Conservation (phyloP, 768 basidiomycete genomes). For the Exsudoporus frostii region DNA sequence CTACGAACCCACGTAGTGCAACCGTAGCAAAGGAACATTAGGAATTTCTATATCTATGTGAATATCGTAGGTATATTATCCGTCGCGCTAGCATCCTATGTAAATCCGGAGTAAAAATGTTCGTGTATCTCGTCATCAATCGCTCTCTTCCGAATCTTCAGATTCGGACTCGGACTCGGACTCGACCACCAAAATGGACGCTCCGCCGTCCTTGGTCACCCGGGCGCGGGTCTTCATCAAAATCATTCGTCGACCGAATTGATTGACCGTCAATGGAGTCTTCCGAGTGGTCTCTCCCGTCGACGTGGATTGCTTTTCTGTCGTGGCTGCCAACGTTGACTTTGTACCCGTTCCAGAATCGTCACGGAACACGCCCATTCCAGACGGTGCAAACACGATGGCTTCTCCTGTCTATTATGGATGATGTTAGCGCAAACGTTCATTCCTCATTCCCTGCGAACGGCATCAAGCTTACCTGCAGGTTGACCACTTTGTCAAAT, state of each 20-base stretch:
- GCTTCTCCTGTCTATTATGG: slow-evolving; percentile 61
- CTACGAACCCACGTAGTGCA: not conserved
- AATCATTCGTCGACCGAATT: slow-evolving; percentile 54
- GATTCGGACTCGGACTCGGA: not conserved
- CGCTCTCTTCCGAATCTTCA: not conserved
- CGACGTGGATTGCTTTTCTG: not conserved
- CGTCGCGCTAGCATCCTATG: no score
- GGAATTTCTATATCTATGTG: not conserved
- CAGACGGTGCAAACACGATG: slow-evolving; percentile 59
- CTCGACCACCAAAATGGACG: slow-evolving; percentile 43
- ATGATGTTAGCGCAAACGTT: not conserved
- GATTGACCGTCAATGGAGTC: slow-evolving; percentile 28
- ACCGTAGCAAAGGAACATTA: not conserved
- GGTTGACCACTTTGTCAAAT: slow-evolving; percentile 57
- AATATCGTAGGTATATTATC: not conserved
- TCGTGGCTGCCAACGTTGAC: not conserved
- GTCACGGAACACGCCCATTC: slow-evolving; percentile 40
- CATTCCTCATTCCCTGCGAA: not conserved
- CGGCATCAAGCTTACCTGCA: slow-evolving; percentile 44
- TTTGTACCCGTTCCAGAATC: not conserved
- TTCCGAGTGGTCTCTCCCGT: not conserved
- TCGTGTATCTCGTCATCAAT: not conserved
- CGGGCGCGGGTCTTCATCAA: slow-evolving; percentile 55
- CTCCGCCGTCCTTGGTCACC: slow-evolving; percentile 59
- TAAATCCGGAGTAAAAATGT: not conserved